Conservation (phyloP, 352 stramenopile genomes). For the Pythium rhizo-oryzae region DNA sequence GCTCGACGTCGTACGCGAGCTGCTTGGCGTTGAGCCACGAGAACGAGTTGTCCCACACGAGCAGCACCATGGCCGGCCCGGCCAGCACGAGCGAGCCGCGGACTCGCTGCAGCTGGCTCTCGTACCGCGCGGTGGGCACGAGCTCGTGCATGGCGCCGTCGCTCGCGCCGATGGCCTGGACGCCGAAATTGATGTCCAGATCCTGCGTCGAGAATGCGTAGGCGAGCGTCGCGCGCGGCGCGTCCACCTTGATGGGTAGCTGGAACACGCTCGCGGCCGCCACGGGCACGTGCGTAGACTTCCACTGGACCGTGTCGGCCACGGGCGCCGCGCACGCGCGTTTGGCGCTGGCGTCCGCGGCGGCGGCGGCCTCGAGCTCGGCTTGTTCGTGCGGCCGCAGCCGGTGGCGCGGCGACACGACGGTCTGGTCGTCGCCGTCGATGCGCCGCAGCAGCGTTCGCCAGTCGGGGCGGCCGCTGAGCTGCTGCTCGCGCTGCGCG, state of each 20-base stretch:
- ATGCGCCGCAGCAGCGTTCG: constrained; percentile 58
- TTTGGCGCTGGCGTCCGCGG: no score
- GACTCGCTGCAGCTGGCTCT: constrained; percentile 62
- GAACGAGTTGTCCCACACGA: constrained; percentile 84
- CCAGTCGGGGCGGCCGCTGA: constrained; percentile 57
- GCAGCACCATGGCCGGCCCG: constrained; percentile 60
- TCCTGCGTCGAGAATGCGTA: constrained; percentile 73
- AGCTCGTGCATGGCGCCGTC: constrained; percentile 61
- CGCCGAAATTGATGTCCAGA: constrained; percentile 75
- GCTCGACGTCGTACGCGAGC: constrained; percentile 70
- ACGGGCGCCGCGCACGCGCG: constrained; percentile 15
- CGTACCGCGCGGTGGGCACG: constrained; percentile 55
- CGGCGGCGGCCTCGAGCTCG: no score
- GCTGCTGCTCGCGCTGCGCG: constrained; percentile 38
- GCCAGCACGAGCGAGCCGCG: constrained; percentile 44
- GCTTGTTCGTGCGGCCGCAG: not conserved
- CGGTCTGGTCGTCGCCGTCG: constrained; percentile 40
- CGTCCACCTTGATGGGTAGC: constrained; percentile 76
- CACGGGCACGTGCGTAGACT: constrained; percentile 75
- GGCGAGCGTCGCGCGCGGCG: constrained; percentile 50
- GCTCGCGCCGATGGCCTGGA: constrained; percentile 61
- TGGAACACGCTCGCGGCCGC: constrained; percentile 64
- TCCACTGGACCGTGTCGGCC: constrained; percentile 71
- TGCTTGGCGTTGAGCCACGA: constrained; percentile 85
- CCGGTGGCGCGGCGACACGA: constrained; percentile 25